phyloP scores from a whole-genome alignment of 306 rosid species.

The Prunus campanulata region DNA sequence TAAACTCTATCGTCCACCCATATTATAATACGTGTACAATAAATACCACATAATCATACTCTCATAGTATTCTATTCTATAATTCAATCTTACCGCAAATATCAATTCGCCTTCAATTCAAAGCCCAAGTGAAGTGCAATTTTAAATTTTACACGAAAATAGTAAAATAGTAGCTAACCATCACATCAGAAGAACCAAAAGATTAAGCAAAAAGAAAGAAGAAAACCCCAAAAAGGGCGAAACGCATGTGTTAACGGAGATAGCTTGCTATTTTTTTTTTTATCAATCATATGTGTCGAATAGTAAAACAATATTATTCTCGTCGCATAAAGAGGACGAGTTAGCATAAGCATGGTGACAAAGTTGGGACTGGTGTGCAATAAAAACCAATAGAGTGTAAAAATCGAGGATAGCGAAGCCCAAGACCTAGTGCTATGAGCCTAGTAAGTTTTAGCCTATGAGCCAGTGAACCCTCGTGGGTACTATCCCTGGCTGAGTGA shows the following conservation, averaged over 20 bases:
- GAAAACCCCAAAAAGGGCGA: neutral
- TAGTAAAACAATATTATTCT: too few relatives aligned
- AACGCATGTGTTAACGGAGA: too few relatives aligned
- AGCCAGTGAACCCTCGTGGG: slow-evolving; percentile 5
- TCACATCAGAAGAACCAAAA: neutral
- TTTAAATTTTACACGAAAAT: neutral
- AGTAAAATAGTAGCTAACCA: neutral
- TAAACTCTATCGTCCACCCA: rapidly evolving
- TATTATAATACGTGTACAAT: too few relatives aligned
- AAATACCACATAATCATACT: too few relatives aligned
- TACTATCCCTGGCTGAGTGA: neutral
- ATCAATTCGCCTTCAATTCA: neutral
- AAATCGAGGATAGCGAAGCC: slow-evolving; percentile 1
- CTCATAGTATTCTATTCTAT: too few relatives aligned
- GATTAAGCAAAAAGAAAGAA: neutral
- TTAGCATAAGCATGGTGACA: too few relatives aligned
- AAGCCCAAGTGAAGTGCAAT: neutral
- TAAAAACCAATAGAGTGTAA: too few relatives aligned
- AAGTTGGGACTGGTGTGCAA: too few relatives aligned
- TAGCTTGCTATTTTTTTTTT: too few relatives aligned
- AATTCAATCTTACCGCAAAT: neutral
- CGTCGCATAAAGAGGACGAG: too few relatives aligned
- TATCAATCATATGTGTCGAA: too few relatives aligned
- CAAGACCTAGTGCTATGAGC: slow-evolving; percentile 17
- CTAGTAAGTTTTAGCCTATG: neutral